Evolutionary conservation across 164 flowering plant species (phyloP).

Genomic region (Pachysandra terminalis): DNA sequence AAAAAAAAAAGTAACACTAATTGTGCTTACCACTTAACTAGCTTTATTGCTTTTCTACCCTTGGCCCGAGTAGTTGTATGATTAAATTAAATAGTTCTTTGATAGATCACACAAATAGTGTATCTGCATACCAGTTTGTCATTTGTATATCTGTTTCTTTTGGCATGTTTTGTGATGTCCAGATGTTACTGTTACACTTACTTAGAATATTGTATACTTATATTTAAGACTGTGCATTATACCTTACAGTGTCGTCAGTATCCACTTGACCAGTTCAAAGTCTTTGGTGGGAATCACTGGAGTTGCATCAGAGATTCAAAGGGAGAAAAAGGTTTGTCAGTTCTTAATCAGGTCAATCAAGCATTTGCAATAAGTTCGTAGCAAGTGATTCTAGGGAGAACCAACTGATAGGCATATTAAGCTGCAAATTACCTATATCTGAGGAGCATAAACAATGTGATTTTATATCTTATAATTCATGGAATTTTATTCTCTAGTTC

Average conservation of each 20-base stretch:
- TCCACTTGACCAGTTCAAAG: conserved; percentile 96
- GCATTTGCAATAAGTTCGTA: too few relatives aligned
- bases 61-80: too few relatives aligned
- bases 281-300: conserved; percentile 86
- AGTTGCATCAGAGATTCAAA: conserved; percentile 85
- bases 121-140: too few relatives aligned
- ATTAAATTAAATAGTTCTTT: too few relatives aligned
- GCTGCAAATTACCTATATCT: background rate
- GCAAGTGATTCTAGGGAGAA: too few relatives aligned
- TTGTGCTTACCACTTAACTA: background rate
- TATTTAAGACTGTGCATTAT: conserved; percentile 4
- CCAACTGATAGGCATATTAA: background rate
- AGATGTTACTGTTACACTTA: too few relatives aligned
- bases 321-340: conserved; percentile 79
- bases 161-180: too few relatives aligned
- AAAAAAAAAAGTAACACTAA: background rate
- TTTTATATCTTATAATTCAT: background rate
- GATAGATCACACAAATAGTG: background rate
- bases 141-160: too few relatives aligned
- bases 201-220: conserved; percentile 2
- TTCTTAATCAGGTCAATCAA: background rate
- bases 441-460: background rate
- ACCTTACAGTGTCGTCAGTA: conserved; percentile 76
- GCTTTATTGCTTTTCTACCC: background rate
- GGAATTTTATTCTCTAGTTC: background rate